Evolutionary conservation across 176 grass and related monocot genomes (phyloP), one percentile per base, ranked within the genome.

Genomic region (Raddia guianensis): DNA sequence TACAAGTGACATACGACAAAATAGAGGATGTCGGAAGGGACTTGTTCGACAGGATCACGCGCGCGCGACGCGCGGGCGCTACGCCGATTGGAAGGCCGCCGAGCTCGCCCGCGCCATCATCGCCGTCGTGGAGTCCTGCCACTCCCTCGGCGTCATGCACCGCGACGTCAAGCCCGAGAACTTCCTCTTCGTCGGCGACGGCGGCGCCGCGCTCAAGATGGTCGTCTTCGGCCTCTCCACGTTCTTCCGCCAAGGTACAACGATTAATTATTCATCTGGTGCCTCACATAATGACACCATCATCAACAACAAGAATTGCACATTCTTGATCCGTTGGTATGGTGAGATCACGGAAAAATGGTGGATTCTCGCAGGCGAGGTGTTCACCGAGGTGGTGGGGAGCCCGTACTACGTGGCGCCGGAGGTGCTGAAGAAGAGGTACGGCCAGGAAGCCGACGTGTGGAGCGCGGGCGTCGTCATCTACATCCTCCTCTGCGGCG

Each of bases 321-420:
- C 16, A 48, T 56, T 53, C 34, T 5, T 40, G 33, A 3, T 32
- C 5, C 44, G 18, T 47, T 27, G 27, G 45, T 49, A 33, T 10
- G 20, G 4, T 15, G 0, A 50, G 47, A 55, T 40, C 27, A 32
- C 12, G 11, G 11, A 5, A 21, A 52, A 10, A 9, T 9, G 18
- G 12, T 5, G 14, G 19, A 7, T 49, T 20, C 1, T 68, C 52
- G 50, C 76, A 85, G 87, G 78, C 5, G 83, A 89, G 78, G 68
- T 51, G 49, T 89, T 89, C 66, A 86, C 59, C 3, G 87, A 89
- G 34, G 83, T 89, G 3, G 87, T 89, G 12, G 87, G 87, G 3
- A 89, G 87, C 66, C 87, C 87, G 11, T 89, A 89, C 73, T 89
- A 89, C 66, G 83, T 89, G 57, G 83, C 87, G 65, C 83, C 87